These are phyloP conservation scores for Chlorella sp. DNA, from an alignment of 139 green algal species.

Conservation along the genomic window DNA sequence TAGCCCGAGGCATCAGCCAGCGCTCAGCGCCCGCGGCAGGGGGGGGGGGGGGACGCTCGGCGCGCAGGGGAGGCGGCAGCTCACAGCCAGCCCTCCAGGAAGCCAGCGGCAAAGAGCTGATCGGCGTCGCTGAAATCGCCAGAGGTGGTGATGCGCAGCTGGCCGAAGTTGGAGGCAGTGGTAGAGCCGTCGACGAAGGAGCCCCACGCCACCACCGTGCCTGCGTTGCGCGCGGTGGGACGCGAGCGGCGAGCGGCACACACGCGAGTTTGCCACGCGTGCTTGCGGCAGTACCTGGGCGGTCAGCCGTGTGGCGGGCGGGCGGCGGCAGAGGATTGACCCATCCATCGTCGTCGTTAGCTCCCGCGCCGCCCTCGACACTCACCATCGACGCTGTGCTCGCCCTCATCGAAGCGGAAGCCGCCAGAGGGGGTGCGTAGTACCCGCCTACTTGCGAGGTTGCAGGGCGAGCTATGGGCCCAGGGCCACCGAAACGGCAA, in stretches of 20 bases:
- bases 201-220: slow-evolving; percentile 37
- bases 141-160: slow-evolving; percentile 48
- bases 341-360: background rate
- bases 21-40: too few relatives aligned
- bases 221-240: background rate
- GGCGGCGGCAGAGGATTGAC: background rate
- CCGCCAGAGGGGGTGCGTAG: background rate
- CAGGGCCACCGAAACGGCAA: background rate
- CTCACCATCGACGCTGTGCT: background rate
- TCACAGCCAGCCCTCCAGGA: slow-evolving; percentile 66
- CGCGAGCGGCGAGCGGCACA: background rate
- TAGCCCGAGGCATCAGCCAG: too few relatives aligned
- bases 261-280: too few relatives aligned
- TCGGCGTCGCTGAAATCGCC: slow-evolving; percentile 12
- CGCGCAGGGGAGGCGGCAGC: too few relatives aligned
- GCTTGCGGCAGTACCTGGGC: too few relatives aligned
- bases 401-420: background rate
- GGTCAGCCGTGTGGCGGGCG: background rate
- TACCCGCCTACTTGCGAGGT: background rate
- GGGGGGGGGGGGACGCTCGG: too few relatives aligned
- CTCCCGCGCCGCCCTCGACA: background rate
- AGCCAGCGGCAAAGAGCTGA: slow-evolving; percentile 57
- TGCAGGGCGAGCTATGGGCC: background rate
- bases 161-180: slow-evolving; percentile 61
- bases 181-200: slow-evolving; percentile 47